These are phyloP conservation scores for Tylopilus subfusipes DNA, from an alignment of 768 basidiomycete species.

Conservation along the genomic window DNA sequence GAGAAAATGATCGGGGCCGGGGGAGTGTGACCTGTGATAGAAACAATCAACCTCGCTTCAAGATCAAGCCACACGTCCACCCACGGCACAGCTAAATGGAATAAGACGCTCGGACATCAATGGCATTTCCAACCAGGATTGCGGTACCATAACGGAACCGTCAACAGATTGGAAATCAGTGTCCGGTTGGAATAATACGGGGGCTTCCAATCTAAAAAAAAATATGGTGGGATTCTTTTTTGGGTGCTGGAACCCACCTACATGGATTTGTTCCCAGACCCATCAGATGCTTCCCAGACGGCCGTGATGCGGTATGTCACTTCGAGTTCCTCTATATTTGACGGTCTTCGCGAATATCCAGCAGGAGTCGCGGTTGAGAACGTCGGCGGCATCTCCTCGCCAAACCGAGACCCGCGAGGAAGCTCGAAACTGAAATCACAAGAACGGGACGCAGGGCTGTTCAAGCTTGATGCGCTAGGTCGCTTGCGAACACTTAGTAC, in stretches of 20 bases:
- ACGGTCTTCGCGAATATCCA: slow-evolving; percentile 22
- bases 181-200: slow-evolving; percentile 59
- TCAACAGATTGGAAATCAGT: slow-evolving; percentile 57
- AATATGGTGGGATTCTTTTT: background rate
- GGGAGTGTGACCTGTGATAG: slow-evolving; percentile 55
- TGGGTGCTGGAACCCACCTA: slow-evolving; percentile 31
- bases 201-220: slow-evolving; percentile 59
- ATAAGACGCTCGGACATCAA: slow-evolving; percentile 58
- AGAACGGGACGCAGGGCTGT: slow-evolving; percentile 30
- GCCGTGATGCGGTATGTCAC: slow-evolving; percentile 56
- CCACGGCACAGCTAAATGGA: slow-evolving; percentile 64
- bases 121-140: slow-evolving; percentile 68
- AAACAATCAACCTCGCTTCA: background rate
- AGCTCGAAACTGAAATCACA: slow-evolving; percentile 54
- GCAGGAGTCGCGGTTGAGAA: slow-evolving; percentile 42
- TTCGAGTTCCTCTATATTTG: slow-evolving; percentile 35
- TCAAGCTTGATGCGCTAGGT: slow-evolving; percentile 42
- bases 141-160: slow-evolving; percentile 38
- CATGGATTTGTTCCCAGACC: slow-evolving; percentile 43
- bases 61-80: slow-evolving; percentile 23
- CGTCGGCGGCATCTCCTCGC: slow-evolving; percentile 62
- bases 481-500: slow-evolving; percentile 43
- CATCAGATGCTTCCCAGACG: slow-evolving; percentile 53
- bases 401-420: slow-evolving; percentile 44
- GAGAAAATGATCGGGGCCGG: slow-evolving; percentile 56